Evolutionary conservation across 495 filamentous ascomycete species (phyloP).

Genomic region (Hypoxylon cercidicola): DNA sequence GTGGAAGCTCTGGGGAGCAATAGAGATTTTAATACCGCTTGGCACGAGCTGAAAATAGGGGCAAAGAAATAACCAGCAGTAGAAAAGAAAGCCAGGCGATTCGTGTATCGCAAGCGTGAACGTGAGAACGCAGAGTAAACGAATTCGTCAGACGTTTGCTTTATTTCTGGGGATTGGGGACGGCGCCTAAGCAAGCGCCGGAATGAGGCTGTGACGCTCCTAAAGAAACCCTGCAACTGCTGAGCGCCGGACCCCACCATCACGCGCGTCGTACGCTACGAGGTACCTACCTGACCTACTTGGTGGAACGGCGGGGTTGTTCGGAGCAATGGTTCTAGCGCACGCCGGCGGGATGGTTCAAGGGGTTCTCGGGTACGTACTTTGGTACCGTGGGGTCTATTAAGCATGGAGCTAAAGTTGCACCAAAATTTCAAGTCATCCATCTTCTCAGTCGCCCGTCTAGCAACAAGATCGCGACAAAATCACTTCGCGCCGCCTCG

Average conservation of each 20-base stretch:
- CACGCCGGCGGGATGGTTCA: constrained; percentile 40
- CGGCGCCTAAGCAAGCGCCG: constrained; percentile 29
- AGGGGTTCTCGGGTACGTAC: background rate
- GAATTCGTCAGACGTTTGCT: constrained; percentile 9
- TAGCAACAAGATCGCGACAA: background rate
- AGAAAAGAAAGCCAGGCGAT: too few relatives aligned
- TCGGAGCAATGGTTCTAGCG: constrained; percentile 41
- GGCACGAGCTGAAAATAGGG: too few relatives aligned
- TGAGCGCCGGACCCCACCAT: constrained; percentile 22
- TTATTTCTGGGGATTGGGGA: constrained; percentile 13
- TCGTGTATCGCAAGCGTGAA: background rate
- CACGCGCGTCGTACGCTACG: constrained; percentile 6
- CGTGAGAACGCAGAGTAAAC: background rate
- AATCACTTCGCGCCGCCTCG: background rate
- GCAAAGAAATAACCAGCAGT: too few relatives aligned
- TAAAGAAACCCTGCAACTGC: background rate
- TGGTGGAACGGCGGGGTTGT: constrained; percentile 25
- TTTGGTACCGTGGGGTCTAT: too few relatives aligned
- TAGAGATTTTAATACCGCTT: too few relatives aligned
- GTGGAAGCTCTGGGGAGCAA: too few relatives aligned
- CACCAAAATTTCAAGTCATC: too few relatives aligned
- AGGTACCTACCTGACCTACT: too few relatives aligned
- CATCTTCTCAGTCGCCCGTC: too few relatives aligned
- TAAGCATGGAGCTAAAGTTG: too few relatives aligned
- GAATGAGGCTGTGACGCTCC: constrained; percentile 43